Evolutionary conservation across 1,139 yeast genomes (phyloP), one percentile per base, ranked within the genome.

Genomic region (Lodderomyces pseudojiufengensis): DNA sequence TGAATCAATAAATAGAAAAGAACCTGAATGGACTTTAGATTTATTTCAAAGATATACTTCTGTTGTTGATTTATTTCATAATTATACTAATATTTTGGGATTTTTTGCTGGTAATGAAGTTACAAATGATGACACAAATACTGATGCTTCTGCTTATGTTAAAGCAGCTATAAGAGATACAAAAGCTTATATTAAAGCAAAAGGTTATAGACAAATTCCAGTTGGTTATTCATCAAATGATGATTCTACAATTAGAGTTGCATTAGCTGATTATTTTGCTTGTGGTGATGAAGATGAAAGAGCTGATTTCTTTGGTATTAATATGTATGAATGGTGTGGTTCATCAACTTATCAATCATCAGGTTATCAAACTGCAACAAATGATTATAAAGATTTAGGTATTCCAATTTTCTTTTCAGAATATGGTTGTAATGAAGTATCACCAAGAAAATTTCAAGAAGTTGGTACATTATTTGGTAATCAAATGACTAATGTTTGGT

Each of bases 301-400:
- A 49, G 94, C 94, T 39, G 96, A 88, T 62, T 86, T 88, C 70
- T 87, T 84, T 59, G 96, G 95, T 68, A 80, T 87, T 55, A 88
- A 88, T 76, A 84, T 84, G 87, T 88, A 88, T 71, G 94, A 84
- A 68, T 88, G 96, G 96, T 88, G 97, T 73, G 96, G 96, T 48
- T 51, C 62, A 31, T 77, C 92, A 20, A 59, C 77, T 40, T 87
- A 70, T 67, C 45, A 61, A 33, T 45, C 56, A 11, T 84, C 95
- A 32, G 96, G 96, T 48, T 88, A 83, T 66, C 59, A 67, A 46
- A 80, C 68, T 45, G 78, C 90, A 64, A 85, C 95, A 31, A 63
- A 70, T 32, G 85, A 84, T 48, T 86, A 84, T 61, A 46, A 70
- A 37, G 76, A 82, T 60, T 61, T 81, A 55, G 79, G 94, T 22